Percentiles rank a stretch among this genome's conserved stretches.
Conservation (phyloP, 768 basidiomycete species). For the Calvatia gigantea region DNA sequence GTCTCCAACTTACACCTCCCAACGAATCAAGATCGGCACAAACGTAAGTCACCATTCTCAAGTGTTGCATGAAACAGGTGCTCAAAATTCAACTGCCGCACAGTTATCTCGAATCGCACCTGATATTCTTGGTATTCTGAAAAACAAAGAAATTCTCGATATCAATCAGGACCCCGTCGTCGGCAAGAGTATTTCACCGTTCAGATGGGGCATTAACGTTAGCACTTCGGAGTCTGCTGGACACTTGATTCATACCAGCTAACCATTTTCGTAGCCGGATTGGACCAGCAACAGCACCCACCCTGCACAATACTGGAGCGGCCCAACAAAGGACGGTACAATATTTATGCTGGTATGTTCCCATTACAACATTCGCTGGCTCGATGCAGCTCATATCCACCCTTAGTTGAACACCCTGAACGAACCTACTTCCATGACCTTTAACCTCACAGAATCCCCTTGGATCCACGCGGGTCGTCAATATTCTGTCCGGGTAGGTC, state of each 20-base stretch:
- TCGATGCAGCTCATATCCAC: background rate
- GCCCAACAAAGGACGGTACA: conserved; percentile 59
- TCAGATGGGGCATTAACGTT: conserved; percentile 70
- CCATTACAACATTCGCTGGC: background rate
- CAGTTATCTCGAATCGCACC: conserved; percentile 29
- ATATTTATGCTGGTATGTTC: conserved; percentile 60
- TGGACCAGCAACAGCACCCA: conserved; percentile 41
- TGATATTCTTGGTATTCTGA: conserved; percentile 51
- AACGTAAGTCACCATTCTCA: conserved; percentile 20
- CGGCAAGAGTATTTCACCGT: conserved; percentile 61
- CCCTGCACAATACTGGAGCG: conserved; percentile 71
- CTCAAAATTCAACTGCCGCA: background rate
- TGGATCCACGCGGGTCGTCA: conserved; percentile 67
- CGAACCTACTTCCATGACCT: conserved; percentile 52
- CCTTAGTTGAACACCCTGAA: conserved; percentile 57
- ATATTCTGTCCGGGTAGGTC: conserved; percentile 56
- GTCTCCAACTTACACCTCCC: background rate
- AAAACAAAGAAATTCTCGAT: conserved; percentile 61
- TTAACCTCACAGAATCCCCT: conserved; percentile 65
- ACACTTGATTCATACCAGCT: background rate
- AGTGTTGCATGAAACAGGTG: background rate
- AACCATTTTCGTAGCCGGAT: conserved; percentile 28
- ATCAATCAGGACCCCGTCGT: conserved; percentile 66
- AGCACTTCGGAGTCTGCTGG: conserved; percentile 17
- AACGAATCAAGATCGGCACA: background rate